Base-by-base conservation (phyloP, 805 yeast species). In the Teunomyces pallodes region DNA sequence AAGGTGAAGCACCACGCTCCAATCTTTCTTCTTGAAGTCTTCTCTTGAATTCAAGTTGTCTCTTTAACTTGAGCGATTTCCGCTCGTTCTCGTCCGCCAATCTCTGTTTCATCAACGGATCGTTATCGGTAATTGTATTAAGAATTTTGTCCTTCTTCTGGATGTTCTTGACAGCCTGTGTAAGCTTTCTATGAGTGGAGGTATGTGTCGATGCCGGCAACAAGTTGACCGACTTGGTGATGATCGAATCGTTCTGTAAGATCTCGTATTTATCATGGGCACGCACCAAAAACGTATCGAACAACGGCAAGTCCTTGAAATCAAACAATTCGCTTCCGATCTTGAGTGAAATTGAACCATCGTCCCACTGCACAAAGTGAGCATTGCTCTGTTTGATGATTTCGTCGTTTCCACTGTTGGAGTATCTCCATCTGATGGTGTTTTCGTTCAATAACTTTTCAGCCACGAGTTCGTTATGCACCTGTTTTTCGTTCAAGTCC, bases 401-500 rank as follows among this genome's bases (percentile, higher is more conserved):
- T 52, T 86, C 90, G 38, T 83, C 84, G 46, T 77, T 72, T n/a
- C 79, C 80, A 51, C 83, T 84, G 49, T 86, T 81, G 12, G 90
- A 86, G 65, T 91, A 92, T 67, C 96, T 82, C 99, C 99, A 94
- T 61, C 99, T 81, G 30, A 94, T 75, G 0, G 97, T 90, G 65
- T 90, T 92, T 59, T 87, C 90, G 53, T 85, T 89, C 47, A 81
- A 75, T 30, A 86, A 69, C 59, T 81, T 81, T 52, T 84, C 87
- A 32, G 84, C 80, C n/a, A 83, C 65, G 31, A 65, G 54, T 41
- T 70, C 76, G 42, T 65, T 70, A 51, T 79, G 76, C 36, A 76
- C 78, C 35, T 76, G 79, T 42, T 74, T 73, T 10, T 74, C 69
- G 20, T 73, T 54, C 36, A 70, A 64, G 36, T 63, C 56, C 3